Evolutionary conservation across 1,284 basidiomycete genomes (phyloP), one percentile per base, ranked within the genome.

Genomic region (Rugosomyces carneus): DNA sequence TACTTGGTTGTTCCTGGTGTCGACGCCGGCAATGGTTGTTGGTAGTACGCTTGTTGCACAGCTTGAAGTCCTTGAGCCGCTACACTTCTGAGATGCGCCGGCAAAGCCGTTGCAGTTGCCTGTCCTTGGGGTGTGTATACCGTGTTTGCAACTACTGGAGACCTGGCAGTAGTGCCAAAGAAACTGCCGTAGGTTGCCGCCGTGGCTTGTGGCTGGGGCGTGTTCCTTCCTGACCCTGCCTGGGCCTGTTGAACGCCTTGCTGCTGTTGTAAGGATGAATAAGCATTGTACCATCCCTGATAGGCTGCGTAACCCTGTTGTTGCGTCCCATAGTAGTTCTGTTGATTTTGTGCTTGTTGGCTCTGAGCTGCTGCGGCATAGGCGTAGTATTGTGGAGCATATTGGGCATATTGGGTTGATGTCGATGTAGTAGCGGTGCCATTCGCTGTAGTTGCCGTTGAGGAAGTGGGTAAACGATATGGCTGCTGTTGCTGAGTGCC

Each of bases 111-210:
- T 27, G 56, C 55, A 13, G 50, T 53, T 16, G 49, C 40, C 37
- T 51, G 29, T 10, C 35, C 40, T 31, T 38, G 13, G 9, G 52
- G 40, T 10, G 46, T 45, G 49, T 63, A 54, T 47, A 70, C 72
- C 3, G 72, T 74, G 50, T 74, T 75, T 39, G 70, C 72, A 20
- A 75, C 73, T 3, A 69, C 71, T 34, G 71, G 67, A 21, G 66
- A 63, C 40, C 63, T 52, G 51, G 47, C 36, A 37, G 36, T n/a
- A 20, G 2, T 15, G 5, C 58, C 60, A 50, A 66, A 66, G 51
- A 68, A 61, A 47, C 57, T 62, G 21, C 57, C 60, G 53, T 69
- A 68, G 13, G 62, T 63, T 29, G 41, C 34, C 13, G 24, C 21
- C 39, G 55, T 57, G 45, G 15, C 50, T 19, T 52, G 60, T 4